Evolutionary conservation across 345 rosid species (phyloP), one percentile per base, ranked within the genome.

Genomic region (Gossypium longicalyx): DNA sequence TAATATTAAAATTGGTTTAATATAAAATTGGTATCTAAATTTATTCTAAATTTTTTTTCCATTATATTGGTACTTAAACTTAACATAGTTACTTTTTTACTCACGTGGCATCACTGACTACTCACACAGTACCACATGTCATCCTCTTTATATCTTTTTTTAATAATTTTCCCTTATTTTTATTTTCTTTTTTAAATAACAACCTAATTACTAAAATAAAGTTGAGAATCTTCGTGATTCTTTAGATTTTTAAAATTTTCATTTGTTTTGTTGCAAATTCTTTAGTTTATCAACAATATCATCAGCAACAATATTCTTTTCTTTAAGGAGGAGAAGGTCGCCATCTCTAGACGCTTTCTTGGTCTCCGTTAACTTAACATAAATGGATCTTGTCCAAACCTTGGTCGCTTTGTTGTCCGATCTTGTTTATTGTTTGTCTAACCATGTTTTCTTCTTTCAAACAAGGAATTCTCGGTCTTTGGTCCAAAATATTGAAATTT

Each of bases 331-430:
- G 77, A 84, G 93, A 76, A 83, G 97, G 67, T 88, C 94, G 57
- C 90, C 94, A 43, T 91, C 91, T 12, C 45, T 96, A 16, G 93
- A 90, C 76, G 92, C 92, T 12, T 93, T 91, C 75, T 62, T 93
- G 77, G 92, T 89, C 34, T 97, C 92, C 51, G 97, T 93, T 77
- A 92, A 93, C 83, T 83, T 96, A 49, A 81, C 88, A 61, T 90
- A 90, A 49, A 81, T 85, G 12, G 84, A 87, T 15, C 93, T 96
- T 70, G 73, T 90, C 20, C 88, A 82, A 76, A 88, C 91, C 79
- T 85, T 96, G 16, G 83, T 88, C 10, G 76, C 91, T 9, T 70
- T 91, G 54, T 87, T 97, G 3, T 64, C 86, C 4, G 90, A 89
- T 66, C 80, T 93, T 1, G 90, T 93, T 16, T 85, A 87, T 1